Conservation (phyloP, 139 green algal species). For the Coelastrella sp. region DNA sequence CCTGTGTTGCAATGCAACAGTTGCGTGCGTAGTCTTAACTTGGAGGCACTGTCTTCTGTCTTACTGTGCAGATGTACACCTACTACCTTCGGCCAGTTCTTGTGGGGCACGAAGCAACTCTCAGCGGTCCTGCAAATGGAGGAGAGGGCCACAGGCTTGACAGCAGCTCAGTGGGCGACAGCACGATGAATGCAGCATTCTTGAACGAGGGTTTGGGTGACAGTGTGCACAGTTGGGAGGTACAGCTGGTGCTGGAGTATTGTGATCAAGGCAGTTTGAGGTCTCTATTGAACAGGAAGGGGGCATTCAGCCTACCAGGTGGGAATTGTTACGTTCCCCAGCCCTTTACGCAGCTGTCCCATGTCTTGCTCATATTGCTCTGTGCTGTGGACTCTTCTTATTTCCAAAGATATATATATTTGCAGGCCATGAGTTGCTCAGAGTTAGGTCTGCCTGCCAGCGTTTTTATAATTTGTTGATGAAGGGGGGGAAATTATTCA, state of each 20-base stretch:
- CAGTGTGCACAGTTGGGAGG: slow-evolving; percentile 43
- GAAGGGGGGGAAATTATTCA: no score
- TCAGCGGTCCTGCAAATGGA: not conserved
- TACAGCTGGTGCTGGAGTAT: slow-evolving; percentile 65
- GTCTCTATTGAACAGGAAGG: slow-evolving; percentile 44
- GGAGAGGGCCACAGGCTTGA: slow-evolving; percentile 21
- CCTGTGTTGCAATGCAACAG: no score
- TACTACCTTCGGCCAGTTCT: slow-evolving; percentile 48
- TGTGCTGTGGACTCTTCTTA: no score
- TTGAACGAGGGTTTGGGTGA: slow-evolving; percentile 11
- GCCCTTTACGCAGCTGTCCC: no score
- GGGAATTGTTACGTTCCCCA: not conserved
- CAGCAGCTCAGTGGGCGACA: slow-evolving; percentile 38
- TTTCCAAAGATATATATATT: no score
- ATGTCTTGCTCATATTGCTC: no score
- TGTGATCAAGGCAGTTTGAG: slow-evolving; percentile 62
- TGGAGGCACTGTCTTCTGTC: not conserved
- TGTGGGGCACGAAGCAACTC: slow-evolving; percentile 19
- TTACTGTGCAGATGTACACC: slow-evolving; percentile 43
- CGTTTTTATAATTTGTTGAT: no score
- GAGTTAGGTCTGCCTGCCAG: no score
- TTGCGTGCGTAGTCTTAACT: no score
- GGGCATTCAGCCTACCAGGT: slow-evolving; percentile 23
- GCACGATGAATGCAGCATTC: slow-evolving; percentile 40
- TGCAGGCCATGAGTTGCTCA: no score